These are phyloP conservation scores for Tylopilus plumbeoviolaceoides DNA, from an alignment of 768 basidiomycete genomes.

Conservation along the genomic window DNA sequence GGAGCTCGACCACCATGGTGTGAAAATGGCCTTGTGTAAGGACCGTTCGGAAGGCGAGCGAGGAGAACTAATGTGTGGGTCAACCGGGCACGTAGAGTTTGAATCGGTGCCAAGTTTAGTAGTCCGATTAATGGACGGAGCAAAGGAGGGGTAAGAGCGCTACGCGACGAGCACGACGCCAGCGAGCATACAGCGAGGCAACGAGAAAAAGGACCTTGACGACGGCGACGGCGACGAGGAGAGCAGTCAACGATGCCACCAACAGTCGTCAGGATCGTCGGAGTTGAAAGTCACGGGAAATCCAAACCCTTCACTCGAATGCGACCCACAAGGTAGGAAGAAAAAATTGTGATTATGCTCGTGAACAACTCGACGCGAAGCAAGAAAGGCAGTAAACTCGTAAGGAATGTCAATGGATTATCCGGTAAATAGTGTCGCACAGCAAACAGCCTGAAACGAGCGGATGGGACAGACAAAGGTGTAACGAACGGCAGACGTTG, in stretches of 20 bases:
- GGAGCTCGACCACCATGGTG: slow-evolving; percentile 29
- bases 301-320: slow-evolving; percentile 4
- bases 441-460: slow-evolving; percentile 32
- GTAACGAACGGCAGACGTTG: slow-evolving; percentile 32
- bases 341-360: slow-evolving; percentile 23
- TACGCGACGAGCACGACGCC: slow-evolving; percentile 11
- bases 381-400: slow-evolving; percentile 30
- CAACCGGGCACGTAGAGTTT: slow-evolving; percentile 4
- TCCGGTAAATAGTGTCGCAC: slow-evolving; percentile 33
- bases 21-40: not conserved
- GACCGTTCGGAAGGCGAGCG: not conserved
- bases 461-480: slow-evolving; percentile 33
- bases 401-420: slow-evolving; percentile 37
- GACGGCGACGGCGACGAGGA: slow-evolving; percentile 5
- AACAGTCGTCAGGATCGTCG: slow-evolving; percentile 18
- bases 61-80: not conserved
- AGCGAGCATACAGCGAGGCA: slow-evolving; percentile 12
- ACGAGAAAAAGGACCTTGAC: not conserved
- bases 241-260: slow-evolving; percentile 4
- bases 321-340: not conserved
- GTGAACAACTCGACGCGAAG: slow-evolving; percentile 17
- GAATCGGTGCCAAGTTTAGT: slow-evolving; percentile 14
- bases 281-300: slow-evolving; percentile 25
- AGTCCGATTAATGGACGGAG: slow-evolving; percentile 6
- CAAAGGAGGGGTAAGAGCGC: not conserved